These are phyloP conservation scores for Aspergillus intermedius DNA, from an alignment of 2,329 filamentous ascomycete species.

Conservation along the genomic window DNA sequence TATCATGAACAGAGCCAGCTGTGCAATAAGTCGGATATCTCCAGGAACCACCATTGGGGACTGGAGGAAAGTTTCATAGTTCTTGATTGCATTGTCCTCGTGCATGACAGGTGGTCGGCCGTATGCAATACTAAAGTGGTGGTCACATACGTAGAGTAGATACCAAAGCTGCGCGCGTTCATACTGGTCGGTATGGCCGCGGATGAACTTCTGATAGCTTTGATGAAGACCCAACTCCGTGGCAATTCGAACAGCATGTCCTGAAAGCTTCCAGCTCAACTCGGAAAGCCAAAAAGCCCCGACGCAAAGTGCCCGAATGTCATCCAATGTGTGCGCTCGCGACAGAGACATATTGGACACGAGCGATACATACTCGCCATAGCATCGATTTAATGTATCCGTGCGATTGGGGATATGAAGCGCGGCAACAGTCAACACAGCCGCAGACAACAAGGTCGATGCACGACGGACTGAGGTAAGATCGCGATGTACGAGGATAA, in stretches of 20 bases:
- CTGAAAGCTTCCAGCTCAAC: slow-evolving; percentile 56
- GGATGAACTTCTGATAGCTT: slow-evolving; percentile 45
- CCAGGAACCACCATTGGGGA: slow-evolving; percentile 47
- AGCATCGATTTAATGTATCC: slow-evolving; percentile 49
- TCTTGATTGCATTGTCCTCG: slow-evolving; percentile 52
- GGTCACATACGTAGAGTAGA: slow-evolving; percentile 58
- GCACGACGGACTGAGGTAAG: slow-evolving; percentile 48
- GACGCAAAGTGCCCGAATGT: slow-evolving; percentile 54
- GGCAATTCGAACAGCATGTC: slow-evolving; percentile 52
- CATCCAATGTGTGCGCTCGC: slow-evolving; percentile 51
- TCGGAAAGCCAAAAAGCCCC: slow-evolving; percentile 59
- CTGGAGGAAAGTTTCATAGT: slow-evolving; percentile 52
- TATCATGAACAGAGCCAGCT: slow-evolving; percentile 54
- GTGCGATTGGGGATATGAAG: slow-evolving; percentile 52
- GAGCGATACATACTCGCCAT: slow-evolving; percentile 51
- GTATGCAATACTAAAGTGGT: slow-evolving; percentile 59
- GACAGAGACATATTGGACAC: slow-evolving; percentile 54
- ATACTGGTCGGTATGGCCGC: slow-evolving; percentile 44
- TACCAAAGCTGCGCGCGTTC: slow-evolving; percentile 58
- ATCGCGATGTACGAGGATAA: slow-evolving; percentile 45
- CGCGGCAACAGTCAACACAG: slow-evolving; percentile 53
- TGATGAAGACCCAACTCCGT: slow-evolving; percentile 54
- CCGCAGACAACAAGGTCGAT: slow-evolving; percentile 50
- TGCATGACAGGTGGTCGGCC: slow-evolving; percentile 54
- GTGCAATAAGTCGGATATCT: slow-evolving; percentile 52